Evolutionary conservation across 768 basidiomycete species (phyloP), one percentile per base, ranked within the genome.

Genomic region (Lactarius hengduanensis): DNA sequence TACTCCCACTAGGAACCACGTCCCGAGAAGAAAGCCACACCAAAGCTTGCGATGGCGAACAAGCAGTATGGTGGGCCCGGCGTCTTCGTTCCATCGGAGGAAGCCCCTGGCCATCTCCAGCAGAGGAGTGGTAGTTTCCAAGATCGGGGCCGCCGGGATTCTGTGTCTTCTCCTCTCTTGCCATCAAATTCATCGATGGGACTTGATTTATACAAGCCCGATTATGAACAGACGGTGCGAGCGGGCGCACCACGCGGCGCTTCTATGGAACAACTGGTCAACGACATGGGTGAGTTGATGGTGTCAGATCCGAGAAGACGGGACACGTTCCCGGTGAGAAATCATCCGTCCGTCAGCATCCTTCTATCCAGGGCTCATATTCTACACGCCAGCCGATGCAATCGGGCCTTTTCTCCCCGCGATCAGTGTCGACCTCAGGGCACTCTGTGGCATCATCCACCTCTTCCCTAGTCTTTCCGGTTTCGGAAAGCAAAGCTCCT

Each of bases 11-110:
- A 93, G 92, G 92, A 89, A 76, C 86, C 88, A 41, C 81, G 88
- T 6, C 92, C 91, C n/a, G 84, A 84, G 70, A 92, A 90, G 77
- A 90, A 86, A 70, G 67, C 76, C 15, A 74, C 80, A 15, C 76
- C 81, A 40, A 86, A 84, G 71, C 77, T 81, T 26, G 78, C 80
- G 8, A 81, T 81, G 67, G 79, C 74, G 63, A 82, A 80, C 69
- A 85, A 82, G 66, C 85, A 89, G 58, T 94, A 94, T 70, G 89
- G 86, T 30, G 92, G 92, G 0, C 88, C 89, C 9, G 92, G 92
- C 58, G 84, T 83, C 38, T 94, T 94, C 72, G 78, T 85, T 8
- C 86, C 91, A 40, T 63, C 72, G 43, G 65, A 74, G 36, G 72
- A 71, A 18, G 32, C 62, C 66, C 32, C 62, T 53, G 38, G 60